phyloP scores from a whole-genome alignment of 495 filamentous ascomycete genomes.

The Penicillium goetzii region DNA sequence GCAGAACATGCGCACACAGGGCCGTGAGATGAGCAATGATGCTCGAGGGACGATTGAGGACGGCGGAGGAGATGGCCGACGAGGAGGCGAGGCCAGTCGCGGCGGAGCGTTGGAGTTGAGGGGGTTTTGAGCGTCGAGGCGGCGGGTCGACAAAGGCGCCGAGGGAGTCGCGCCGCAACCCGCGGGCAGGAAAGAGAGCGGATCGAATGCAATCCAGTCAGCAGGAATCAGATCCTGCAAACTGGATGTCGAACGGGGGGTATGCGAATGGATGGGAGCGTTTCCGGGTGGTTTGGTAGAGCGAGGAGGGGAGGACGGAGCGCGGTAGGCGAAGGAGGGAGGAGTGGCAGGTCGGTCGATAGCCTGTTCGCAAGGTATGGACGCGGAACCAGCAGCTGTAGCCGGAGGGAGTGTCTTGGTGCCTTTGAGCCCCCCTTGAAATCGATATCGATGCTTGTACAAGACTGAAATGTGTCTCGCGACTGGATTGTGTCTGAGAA shows the following conservation, averaged over 20 bases:
- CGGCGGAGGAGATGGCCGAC: constrained; percentile 31
- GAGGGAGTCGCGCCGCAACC: constrained; percentile 41
- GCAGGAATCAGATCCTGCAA: constrained; percentile 29
- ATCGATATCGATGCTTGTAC: constrained; percentile 1
- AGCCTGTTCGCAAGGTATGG: constrained; percentile 29
- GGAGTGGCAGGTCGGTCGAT: constrained; percentile 23
- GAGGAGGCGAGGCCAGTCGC: constrained; percentile 33
- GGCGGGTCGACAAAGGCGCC: constrained; percentile 45
- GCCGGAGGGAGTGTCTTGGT: constrained; percentile 15
- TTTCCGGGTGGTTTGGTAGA: constrained; percentile 13
- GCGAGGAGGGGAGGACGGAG: constrained; percentile 25
- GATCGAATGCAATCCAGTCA: constrained; percentile 27
- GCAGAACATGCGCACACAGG: constrained; percentile 35
- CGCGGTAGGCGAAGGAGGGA: constrained; percentile 28
- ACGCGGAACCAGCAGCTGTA: constrained; percentile 27
- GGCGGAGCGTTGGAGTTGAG: constrained; percentile 33
- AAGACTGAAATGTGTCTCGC: background rate
- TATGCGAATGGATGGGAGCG: constrained; percentile 29
- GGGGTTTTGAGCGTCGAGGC: constrained; percentile 20
- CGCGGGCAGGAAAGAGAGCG: constrained; percentile 32
- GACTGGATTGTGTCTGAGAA: constrained; percentile 15
- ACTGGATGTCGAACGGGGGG: constrained; percentile 22
- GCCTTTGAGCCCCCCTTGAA: background rate
- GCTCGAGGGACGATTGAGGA: constrained; percentile 30
- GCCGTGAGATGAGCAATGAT: constrained; percentile 31